A percentile compares a stretch with the other conserved stretches of the same genome.
phyloP scores from a whole-genome alignment of 1,284 basidiomycete genomes.

The Phellinidium pouzarii region DNA sequence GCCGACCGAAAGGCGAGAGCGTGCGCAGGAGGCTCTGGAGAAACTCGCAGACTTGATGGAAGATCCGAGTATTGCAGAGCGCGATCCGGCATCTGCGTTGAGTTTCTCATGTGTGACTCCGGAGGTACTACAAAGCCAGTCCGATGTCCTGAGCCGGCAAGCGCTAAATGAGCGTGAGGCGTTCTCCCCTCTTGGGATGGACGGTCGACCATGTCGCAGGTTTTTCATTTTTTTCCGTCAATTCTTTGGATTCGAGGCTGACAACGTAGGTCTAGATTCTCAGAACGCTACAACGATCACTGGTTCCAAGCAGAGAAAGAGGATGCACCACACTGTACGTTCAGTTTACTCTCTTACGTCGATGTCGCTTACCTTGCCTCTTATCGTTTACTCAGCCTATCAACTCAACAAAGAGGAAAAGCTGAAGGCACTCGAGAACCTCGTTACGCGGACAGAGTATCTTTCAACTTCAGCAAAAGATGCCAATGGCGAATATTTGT shows the following conservation, averaged over 20 bases:
- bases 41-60: conserved; percentile 45
- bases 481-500: conserved; percentile 5
- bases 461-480: conserved; percentile 1
- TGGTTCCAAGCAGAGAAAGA: conserved; percentile 59
- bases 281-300: conserved; percentile 45
- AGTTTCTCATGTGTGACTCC: conserved; percentile 62
- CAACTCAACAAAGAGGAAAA: conserved; percentile 18
- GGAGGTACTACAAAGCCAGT: conserved; percentile 46
- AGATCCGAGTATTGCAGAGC: conserved; percentile 39
- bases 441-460: conserved; percentile 13
- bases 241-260: conserved; percentile 1
- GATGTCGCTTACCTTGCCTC: not conserved
- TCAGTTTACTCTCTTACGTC: conserved; percentile 12
- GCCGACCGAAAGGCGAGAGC: conserved; percentile 25
- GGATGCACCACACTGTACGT: conserved; percentile 47
- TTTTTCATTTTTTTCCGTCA: conserved; percentile 26
- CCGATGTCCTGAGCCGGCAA: conserved; percentile 41
- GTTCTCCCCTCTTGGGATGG: conserved; percentile 50
- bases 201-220: conserved; percentile 57
- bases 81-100: conserved; percentile 51
- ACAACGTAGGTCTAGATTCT: conserved; percentile 35
- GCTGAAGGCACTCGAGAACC: conserved; percentile 15
- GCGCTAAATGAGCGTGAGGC: conserved; percentile 39
- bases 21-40: conserved; percentile 47
- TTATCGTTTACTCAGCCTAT: not conserved